These are phyloP conservation scores for Massariosphaeria phaeospora DNA, from an alignment of 495 filamentous ascomycete genomes.

Conservation along the genomic window DNA sequence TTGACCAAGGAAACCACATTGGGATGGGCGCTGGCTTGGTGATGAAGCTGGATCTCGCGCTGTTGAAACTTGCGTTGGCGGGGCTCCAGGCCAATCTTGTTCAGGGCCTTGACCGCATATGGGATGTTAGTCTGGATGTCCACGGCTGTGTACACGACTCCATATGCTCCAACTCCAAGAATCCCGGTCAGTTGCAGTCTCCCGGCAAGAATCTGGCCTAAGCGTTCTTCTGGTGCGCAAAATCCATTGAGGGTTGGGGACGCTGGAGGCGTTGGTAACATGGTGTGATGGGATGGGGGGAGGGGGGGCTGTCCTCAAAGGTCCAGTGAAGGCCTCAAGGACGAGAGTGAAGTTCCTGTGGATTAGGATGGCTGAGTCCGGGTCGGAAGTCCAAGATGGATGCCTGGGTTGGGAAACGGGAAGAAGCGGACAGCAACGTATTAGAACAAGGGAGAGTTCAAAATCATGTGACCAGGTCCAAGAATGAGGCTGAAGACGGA, in stretches of 20 bases:
- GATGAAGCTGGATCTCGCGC: slow-evolving; percentile 86
- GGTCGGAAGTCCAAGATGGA: slow-evolving; percentile 12
- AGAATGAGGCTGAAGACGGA: no score
- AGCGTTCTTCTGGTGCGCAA: slow-evolving; percentile 71
- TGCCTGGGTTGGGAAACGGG: slow-evolving; percentile 5
- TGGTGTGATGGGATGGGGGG: slow-evolving; percentile 28
- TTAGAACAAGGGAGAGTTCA: slow-evolving; percentile 28
- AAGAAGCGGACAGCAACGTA: slow-evolving; percentile 30
- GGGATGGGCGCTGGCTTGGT: slow-evolving; percentile 77
- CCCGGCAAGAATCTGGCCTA: slow-evolving; percentile 78
- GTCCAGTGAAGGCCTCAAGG: slow-evolving; percentile 40
- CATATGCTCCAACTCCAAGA: slow-evolving; percentile 91
- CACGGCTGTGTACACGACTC: slow-evolving; percentile 90
- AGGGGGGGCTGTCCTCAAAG: slow-evolving; percentile 20
- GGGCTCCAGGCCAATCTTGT: slow-evolving; percentile 83
- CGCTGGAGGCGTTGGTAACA: slow-evolving; percentile 60
- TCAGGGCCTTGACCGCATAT: slow-evolving; percentile 95
- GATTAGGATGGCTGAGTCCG: not conserved
- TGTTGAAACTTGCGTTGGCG: slow-evolving; percentile 87
- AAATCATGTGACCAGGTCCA: slow-evolving; percentile 12
- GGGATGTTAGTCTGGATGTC: slow-evolving; percentile 75
- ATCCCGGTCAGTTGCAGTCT: slow-evolving; percentile 78
- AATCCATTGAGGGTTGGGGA: slow-evolving; percentile 52
- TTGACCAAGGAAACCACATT: slow-evolving; percentile 92
- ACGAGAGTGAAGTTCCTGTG: slow-evolving; percentile 19